Percentiles rank a stretch among this genome's conserved stretches.
phyloP scores from a whole-genome alignment of 352 stramenopile genomes.

The Globisporangium spinosum region DNA sequence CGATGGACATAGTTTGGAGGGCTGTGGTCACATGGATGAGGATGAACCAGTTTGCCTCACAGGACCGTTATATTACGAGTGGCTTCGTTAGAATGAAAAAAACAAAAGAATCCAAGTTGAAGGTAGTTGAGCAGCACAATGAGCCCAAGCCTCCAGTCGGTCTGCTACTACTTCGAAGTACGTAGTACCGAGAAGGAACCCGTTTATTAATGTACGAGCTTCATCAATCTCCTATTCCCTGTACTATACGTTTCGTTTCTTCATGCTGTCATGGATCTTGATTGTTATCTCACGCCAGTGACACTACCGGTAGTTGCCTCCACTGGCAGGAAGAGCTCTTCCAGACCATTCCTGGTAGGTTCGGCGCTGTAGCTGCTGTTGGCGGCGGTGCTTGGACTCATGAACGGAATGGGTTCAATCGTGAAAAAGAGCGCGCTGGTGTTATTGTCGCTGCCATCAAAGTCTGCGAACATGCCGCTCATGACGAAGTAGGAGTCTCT shows the following conservation, averaged over 20 bases:
- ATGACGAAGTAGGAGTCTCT: background rate
- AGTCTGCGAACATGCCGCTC: background rate
- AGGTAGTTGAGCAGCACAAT: background rate
- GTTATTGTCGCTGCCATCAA: background rate
- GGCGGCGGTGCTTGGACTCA: background rate
- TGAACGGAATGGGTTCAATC: slow-evolving; percentile 9
- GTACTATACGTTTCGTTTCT: too few species aligned
- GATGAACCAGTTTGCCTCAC: background rate
- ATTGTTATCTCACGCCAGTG: background rate
- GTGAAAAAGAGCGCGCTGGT: background rate
- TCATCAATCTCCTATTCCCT: background rate
- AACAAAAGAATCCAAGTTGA: background rate
- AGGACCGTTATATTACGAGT: background rate
- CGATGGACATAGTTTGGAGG: background rate
- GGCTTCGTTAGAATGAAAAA: background rate
- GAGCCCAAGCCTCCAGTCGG: too few species aligned
- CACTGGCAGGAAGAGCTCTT: slow-evolving; percentile 4
- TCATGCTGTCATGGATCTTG: too few species aligned
- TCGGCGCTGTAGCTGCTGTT: background rate
- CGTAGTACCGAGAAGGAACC: too few species aligned
- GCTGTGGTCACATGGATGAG: background rate
- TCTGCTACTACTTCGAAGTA: too few species aligned
- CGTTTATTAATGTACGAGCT: background rate
- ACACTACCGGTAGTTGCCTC: background rate
- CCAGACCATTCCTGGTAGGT: background rate